Evolutionary conservation across 495 filamentous ascomycete genomes (phyloP).

Genomic region (Apodospora peruviana): DNA sequence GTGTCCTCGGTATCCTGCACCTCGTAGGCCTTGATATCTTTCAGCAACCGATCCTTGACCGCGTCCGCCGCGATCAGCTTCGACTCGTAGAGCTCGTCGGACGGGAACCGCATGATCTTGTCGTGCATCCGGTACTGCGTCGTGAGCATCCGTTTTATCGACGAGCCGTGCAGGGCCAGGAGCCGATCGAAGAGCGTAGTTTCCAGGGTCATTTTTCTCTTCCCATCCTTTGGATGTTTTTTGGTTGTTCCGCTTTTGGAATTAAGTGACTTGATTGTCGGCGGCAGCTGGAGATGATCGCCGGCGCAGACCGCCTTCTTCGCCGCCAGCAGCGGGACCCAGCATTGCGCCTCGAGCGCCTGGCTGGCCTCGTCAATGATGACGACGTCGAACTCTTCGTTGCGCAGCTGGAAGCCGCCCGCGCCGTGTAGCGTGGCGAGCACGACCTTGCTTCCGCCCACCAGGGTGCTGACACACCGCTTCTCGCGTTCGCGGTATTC

Average conservation of each 20-base stretch:
- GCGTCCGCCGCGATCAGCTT: constrained; percentile 71
- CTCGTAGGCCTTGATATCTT: constrained; percentile 64
- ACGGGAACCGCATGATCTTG: constrained; percentile 91
- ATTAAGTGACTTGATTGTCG: constrained; percentile 82
- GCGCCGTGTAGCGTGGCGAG: constrained; percentile 90
- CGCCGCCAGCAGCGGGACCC: constrained; percentile 81
- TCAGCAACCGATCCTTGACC: constrained; percentile 70
- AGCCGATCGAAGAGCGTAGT: constrained; percentile 88
- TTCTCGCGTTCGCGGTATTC: constrained; percentile 85
- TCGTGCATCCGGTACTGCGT: constrained; percentile 99
- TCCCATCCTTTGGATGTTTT: not conserved
- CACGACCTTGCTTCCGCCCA: constrained; percentile 76
- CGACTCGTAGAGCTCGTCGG: constrained; percentile 76
- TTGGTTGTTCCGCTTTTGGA: constrained; percentile 35
- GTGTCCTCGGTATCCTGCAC: constrained; percentile 85
- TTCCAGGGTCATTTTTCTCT: constrained; percentile 60
- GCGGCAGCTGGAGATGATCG: constrained; percentile 90
- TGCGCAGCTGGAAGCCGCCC: constrained; percentile 75
- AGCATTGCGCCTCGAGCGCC: constrained; percentile 93
- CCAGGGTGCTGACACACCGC: constrained; percentile 68
- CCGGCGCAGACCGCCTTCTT: constrained; percentile 87
- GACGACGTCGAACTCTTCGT: constrained; percentile 85
- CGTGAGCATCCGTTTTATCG: constrained; percentile 91
- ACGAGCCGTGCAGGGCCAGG: constrained; percentile 70
- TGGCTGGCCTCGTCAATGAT: constrained; percentile 95